Evolutionary conservation across 441 rosid genomes (phyloP).

Genomic region (Pelargonium myrrhifolium): DNA sequence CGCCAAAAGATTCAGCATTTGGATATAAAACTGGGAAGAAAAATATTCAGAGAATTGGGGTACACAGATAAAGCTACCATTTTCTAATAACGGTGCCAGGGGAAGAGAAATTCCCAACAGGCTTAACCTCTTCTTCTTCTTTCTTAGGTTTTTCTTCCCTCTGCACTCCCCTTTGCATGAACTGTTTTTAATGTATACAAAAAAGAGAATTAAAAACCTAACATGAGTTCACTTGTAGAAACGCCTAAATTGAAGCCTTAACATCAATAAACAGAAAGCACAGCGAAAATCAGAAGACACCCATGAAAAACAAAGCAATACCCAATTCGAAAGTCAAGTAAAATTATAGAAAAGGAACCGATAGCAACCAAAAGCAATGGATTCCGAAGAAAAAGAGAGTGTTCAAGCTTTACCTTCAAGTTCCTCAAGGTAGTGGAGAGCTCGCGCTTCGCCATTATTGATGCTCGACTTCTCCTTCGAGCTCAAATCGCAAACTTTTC

Average conservation of each 20-base stretch:
- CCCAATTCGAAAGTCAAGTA: not conserved
- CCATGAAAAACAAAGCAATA: not conserved
- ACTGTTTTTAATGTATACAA: constrained; percentile 31
- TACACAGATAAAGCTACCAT: constrained; percentile 38
- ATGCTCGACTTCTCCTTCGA: not conserved
- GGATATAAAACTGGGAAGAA: not conserved
- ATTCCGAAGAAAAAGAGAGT: not conserved
- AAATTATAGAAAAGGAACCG: not conserved
- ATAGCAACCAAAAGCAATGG: not conserved
- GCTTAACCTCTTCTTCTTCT: constrained; percentile 38
- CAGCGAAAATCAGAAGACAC: not conserved
- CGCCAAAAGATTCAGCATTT: not conserved
- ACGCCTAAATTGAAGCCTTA: not conserved
- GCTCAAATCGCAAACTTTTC: not conserved
- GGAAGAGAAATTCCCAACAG: constrained; percentile 40
- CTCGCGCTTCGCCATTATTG: constrained; percentile 74
- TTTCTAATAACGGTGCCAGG: constrained; percentile 37
- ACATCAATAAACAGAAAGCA: not conserved
- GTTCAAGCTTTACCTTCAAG: constrained; percentile 53
- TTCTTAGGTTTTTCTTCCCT: constrained; percentile 50
- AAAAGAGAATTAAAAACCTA: not conserved
- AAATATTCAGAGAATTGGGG: not conserved
- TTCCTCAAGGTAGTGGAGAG: constrained; percentile 75
- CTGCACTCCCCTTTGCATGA: constrained; percentile 78
- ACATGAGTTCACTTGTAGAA: not conserved